A percentile compares a stretch with the other conserved stretches of the same genome.
These are phyloP conservation scores for Colletotrichum aenigma DNA, from an alignment of 2,329 filamentous ascomycete species.

Conservation along the genomic window DNA sequence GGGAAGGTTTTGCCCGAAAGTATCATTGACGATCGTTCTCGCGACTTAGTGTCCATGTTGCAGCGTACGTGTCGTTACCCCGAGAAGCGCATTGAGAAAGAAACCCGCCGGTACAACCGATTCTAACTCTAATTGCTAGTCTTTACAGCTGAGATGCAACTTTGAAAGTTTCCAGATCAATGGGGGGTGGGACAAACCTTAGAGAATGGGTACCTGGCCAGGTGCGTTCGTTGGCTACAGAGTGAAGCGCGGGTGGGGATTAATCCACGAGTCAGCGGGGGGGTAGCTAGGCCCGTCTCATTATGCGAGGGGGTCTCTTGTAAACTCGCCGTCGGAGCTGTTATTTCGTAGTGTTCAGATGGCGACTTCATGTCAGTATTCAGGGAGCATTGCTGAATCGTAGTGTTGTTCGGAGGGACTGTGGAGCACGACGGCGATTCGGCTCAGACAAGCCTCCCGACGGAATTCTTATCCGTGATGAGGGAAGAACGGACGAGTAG, in stretches of 20 bases:
- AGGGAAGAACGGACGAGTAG: rapidly evolving
- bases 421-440: background rate
- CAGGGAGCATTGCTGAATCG: background rate
- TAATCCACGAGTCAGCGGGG: background rate
- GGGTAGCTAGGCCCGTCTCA: background rate
- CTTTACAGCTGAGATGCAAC: background rate
- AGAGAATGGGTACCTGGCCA: background rate
- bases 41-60: background rate
- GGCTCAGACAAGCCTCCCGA: rapidly evolving
- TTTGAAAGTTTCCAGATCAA: background rate
- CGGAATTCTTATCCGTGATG: rapidly evolving
- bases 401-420: background rate
- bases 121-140: background rate
- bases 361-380: background rate
- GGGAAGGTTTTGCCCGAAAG: background rate
- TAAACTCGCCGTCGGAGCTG: background rate
- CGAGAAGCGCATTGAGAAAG: background rate
- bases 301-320: background rate
- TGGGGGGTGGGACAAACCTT: background rate
- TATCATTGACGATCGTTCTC: background rate
- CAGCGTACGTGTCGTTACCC: background rate
- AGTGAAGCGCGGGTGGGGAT: background rate
- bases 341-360: background rate
- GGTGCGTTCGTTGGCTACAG: background rate
- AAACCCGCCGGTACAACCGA: background rate